A percentile compares a stretch with the other conserved stretches of the same genome.
These are phyloP conservation scores for Neckera pumila DNA, from an alignment of 225 moss, liverwort and hornwort species.

Conservation along the genomic window DNA sequence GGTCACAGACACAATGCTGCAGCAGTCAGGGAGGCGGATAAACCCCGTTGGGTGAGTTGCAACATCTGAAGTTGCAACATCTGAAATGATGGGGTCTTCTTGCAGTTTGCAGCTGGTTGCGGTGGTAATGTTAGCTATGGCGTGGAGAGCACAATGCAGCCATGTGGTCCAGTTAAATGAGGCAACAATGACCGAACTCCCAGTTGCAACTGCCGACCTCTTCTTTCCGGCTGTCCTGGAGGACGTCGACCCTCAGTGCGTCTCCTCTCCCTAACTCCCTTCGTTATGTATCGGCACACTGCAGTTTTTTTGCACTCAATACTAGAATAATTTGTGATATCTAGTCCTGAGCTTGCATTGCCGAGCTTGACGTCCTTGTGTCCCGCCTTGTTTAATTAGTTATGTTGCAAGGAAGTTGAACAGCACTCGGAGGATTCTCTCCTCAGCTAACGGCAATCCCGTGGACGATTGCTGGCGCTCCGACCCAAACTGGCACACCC, in stretches of 20 bases:
- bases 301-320: background rate
- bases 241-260: constrained; percentile 26
- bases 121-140: constrained; percentile 3
- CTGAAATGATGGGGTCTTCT: background rate
- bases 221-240: background rate
- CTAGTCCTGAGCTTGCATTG: background rate
- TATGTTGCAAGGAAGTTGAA: constrained; percentile 28
- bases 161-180: background rate
- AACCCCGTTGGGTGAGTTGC: background rate
- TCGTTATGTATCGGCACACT: background rate
- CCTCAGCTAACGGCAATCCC: constrained; percentile 28
- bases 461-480: constrained; percentile 57
- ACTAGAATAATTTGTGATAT: background rate
- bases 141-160: constrained; percentile 8
- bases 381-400: background rate
- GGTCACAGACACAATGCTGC: background rate
- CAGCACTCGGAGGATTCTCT: constrained; percentile 21
- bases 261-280: background rate
- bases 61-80: background rate
- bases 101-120: background rate
- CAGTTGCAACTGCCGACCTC: background rate
- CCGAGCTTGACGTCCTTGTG: background rate
- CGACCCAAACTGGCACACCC: constrained; percentile 32
- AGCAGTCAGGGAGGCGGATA: background rate
- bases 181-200: background rate